phyloP scores from a whole-genome alignment of 805 yeast species.

The Sporopachydermia quercuum region DNA sequence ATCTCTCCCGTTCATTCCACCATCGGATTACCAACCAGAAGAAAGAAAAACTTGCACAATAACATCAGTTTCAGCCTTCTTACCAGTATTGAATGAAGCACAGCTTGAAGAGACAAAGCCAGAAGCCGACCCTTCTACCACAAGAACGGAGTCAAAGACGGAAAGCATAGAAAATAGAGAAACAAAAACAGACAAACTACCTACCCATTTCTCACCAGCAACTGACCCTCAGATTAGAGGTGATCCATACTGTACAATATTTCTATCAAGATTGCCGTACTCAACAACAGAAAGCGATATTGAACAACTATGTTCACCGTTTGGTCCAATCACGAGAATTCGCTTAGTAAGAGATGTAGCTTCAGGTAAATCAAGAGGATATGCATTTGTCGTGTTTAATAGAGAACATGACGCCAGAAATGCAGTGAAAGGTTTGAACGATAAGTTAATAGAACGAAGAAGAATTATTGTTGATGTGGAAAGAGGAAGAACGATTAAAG shows the following conservation, averaged over 20 bases:
- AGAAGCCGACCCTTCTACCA: conserved; percentile 19
- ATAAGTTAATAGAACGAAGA: conserved; percentile 34
- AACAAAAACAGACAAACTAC: conserved; percentile 19
- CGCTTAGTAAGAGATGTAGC: conserved; percentile 42
- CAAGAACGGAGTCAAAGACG: conserved; percentile 14
- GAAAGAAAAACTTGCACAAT: conserved; percentile 31
- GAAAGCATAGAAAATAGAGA: conserved; percentile 12
- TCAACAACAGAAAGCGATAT: conserved; percentile 52
- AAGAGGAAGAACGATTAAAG: conserved; percentile 47
- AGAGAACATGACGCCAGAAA: conserved; percentile 41
- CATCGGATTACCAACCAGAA: conserved; percentile 34
- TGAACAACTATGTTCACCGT: conserved; percentile 41
- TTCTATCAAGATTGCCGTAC: conserved; percentile 61
- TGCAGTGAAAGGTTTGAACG: conserved; percentile 49
- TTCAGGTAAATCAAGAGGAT: conserved; percentile 52
- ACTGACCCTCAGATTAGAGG: conserved; percentile 42
- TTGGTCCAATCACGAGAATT: conserved; percentile 55
- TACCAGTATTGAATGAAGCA: conserved; percentile 16
- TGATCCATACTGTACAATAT: conserved; percentile 69
- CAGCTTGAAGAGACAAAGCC: conserved; percentile 16
- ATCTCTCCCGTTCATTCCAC: conserved; percentile 34
- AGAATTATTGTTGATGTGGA: conserved; percentile 57
- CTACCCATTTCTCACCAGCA: conserved; percentile 23
- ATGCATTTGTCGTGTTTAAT: conserved; percentile 67
- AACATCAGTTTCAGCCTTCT: conserved; percentile 27